phyloP scores from a whole-genome alignment of 345 rosid genomes.

The Brassica rapa region DNA sequence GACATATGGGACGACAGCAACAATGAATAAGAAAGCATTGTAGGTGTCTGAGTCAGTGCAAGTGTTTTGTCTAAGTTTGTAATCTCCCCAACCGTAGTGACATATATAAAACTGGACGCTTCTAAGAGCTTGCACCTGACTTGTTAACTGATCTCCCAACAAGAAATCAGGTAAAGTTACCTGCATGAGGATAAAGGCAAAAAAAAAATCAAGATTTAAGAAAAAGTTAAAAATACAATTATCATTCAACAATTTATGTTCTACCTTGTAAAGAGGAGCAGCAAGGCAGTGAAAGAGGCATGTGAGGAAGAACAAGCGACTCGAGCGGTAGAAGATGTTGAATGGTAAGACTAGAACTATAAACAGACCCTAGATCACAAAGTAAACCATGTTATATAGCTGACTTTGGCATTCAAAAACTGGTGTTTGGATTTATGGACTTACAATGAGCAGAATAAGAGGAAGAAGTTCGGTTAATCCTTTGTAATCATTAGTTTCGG shows the following conservation, averaged over 20 bases:
- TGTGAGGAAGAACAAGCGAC: slow-evolving; percentile 43
- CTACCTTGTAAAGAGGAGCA: slow-evolving; percentile 40
- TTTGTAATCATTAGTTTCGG: slow-evolving; percentile 45
- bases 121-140: slow-evolving; percentile 78
- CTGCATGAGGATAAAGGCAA: slow-evolving; percentile 35
- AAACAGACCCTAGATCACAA: slow-evolving; percentile 31
- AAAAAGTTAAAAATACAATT: background rate
- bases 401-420: background rate
- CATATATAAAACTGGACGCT: slow-evolving; percentile 73
- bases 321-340: slow-evolving; percentile 41
- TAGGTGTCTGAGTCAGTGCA: slow-evolving; percentile 40
- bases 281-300: slow-evolving; percentile 40
- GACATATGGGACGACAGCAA: slow-evolving; percentile 60
- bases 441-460: slow-evolving; percentile 43
- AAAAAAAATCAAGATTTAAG: background rate
- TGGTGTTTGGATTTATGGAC: slow-evolving; percentile 3
- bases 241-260: background rate
- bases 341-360: slow-evolving; percentile 36
- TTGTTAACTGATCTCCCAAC: slow-evolving; percentile 68
- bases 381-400: background rate
- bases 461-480: slow-evolving; percentile 56
- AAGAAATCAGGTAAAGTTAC: slow-evolving; percentile 71
- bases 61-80: slow-evolving; percentile 41
- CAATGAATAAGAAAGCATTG: slow-evolving; percentile 54
- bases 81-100: slow-evolving; percentile 77